phyloP scores from a whole-genome alignment of 306 rosid species.

The Inga leiocalycina region DNA sequence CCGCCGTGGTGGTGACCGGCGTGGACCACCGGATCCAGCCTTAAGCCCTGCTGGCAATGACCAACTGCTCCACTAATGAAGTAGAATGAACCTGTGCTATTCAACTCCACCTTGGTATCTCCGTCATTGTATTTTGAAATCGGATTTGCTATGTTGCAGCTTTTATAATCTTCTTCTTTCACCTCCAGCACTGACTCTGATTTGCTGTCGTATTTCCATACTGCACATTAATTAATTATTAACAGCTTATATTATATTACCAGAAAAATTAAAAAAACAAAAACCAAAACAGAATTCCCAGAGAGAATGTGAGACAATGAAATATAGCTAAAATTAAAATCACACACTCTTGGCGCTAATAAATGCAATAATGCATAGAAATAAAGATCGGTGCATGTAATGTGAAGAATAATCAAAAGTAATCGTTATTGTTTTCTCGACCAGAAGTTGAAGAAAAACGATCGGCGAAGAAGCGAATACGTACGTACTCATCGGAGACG shows the following conservation, averaged over 20 bases:
- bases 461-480: background rate
- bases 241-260: too few relatives aligned
- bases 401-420: background rate
- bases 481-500: background rate
- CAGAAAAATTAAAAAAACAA: too few relatives aligned
- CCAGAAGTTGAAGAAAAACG: too few relatives aligned
- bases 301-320: background rate
- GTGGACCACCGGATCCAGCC: slow-evolving; percentile 29
- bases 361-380: background rate
- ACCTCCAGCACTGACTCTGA: slow-evolving; percentile 42
- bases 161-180: slow-evolving; percentile 20
- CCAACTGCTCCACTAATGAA: slow-evolving; percentile 41
- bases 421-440: background rate
- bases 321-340: background rate
- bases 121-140: slow-evolving; percentile 23
- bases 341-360: background rate
- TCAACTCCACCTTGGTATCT: slow-evolving; percentile 8
- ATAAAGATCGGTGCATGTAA: background rate
- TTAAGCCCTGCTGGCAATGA: slow-evolving; percentile 38
- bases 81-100: slow-evolving; percentile 28
- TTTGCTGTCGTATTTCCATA: slow-evolving; percentile 23
- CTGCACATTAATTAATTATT: slow-evolving; percentile 6
- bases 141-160: slow-evolving; percentile 10
- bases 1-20: background rate
- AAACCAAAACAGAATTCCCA: background rate